phyloP scores from a whole-genome alignment of 2,329 filamentous ascomycete species.

The Acarospora socialis region DNA sequence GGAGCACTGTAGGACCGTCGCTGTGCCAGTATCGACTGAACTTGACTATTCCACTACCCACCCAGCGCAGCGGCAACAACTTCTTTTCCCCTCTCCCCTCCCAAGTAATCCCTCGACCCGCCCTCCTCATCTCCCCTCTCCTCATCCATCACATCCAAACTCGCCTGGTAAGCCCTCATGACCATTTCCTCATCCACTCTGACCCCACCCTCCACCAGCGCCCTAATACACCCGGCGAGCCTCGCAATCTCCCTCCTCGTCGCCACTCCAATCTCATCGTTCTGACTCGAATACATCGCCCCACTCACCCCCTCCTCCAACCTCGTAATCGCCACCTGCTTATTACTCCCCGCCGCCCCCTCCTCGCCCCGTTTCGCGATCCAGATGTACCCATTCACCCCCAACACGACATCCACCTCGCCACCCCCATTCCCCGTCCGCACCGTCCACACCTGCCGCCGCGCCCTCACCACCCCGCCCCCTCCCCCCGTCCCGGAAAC shows the following conservation, averaged over 20 bases:
- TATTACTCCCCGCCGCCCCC: conserved; percentile 25
- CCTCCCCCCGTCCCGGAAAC: conserved; percentile 61
- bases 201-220: conserved; percentile 67
- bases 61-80: conserved; percentile 22
- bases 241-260: conserved; percentile 81
- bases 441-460: conserved; percentile 79
- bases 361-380: conserved; percentile 69
- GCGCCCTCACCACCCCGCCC: conserved; percentile 66
- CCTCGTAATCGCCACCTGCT: conserved; percentile 55
- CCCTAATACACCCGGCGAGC: conserved; percentile 65
- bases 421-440: conserved; percentile 29
- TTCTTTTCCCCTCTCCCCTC: conserved; percentile 25
- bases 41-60: too few species aligned
- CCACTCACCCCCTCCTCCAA: conserved; percentile 77
- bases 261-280: conserved; percentile 63
- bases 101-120: conserved; percentile 23
- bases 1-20: too few species aligned
- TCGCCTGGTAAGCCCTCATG: conserved; percentile 65
- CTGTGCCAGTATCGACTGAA: too few species aligned
- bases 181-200: conserved; percentile 86
- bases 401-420: conserved; percentile 71
- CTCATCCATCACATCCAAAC: conserved; percentile 60
- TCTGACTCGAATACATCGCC: conserved; percentile 88
- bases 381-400: conserved; percentile 96
- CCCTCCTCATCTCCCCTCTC: conserved; percentile 42